A percentile compares a stretch with the other conserved stretches of the same genome.
Conservation (phyloP, 441 rosid species). For the Biscutella auriculata region DNA sequence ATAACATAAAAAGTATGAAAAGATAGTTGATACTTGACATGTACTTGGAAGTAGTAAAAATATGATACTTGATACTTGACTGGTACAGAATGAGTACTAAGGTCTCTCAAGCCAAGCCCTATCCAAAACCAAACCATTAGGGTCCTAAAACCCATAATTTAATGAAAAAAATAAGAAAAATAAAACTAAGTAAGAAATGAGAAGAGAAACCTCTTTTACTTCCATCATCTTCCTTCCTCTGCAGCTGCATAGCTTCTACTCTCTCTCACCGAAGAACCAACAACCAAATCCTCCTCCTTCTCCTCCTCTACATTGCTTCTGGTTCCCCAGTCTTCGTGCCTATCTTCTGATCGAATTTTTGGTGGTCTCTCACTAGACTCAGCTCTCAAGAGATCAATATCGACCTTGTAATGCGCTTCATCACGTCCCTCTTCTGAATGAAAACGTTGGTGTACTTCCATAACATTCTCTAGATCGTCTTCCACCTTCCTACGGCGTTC, state of each 20-base stretch:
- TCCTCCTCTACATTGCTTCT: constrained; percentile 49
- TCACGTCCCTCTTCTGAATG: constrained; percentile 49
- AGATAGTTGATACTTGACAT: no score
- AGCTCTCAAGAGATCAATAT: constrained; percentile 36
- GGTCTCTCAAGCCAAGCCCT: no score
- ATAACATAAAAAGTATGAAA: no score
- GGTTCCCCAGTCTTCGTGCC: constrained; percentile 64
- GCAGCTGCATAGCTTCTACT: constrained; percentile 41
- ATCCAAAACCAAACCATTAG: no score
- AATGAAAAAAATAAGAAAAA: not conserved
- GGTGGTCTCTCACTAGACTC: constrained; percentile 52
- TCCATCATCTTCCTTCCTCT: constrained; percentile 29
- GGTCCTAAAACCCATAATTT: not conserved
- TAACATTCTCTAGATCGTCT: constrained; percentile 67
- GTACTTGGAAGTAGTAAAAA: no score
- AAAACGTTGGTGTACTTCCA: constrained; percentile 63
- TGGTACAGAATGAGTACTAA: no score
- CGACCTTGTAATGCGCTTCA: constrained; percentile 29
- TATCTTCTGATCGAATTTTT: constrained; percentile 39
- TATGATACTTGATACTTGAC: no score
- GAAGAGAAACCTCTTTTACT: not conserved
- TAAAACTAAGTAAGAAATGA: not conserved
- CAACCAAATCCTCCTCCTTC: constrained; percentile 58
- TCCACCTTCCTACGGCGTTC: constrained; percentile 73
- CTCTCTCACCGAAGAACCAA: constrained; percentile 42